Evolutionary conservation across 1,139 yeast species (phyloP), one percentile per base, ranked within the genome.

Genomic region (Kurtzmaniella natalensis): DNA sequence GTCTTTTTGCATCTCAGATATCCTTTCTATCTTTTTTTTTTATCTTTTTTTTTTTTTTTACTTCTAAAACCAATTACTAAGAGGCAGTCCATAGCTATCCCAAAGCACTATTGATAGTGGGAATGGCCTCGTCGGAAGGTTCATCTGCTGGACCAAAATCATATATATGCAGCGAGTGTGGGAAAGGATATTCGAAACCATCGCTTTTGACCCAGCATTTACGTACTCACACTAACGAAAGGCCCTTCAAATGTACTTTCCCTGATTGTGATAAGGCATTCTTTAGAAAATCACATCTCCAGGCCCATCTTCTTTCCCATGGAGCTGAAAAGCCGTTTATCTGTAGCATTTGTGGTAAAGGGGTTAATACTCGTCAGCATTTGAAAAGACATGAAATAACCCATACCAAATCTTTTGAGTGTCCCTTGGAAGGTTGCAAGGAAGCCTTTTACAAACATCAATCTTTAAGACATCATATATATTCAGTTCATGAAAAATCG

Each of bases 311-410:
- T 42, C 57, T 83, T 18, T 76, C 88, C 10, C 92, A 83, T 50
- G 50, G 61, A 15, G 64, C 61, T 23, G 63, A 73, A 5, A 85
- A 84, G 48, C 96, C 96, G 0, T 81, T 72, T 50, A 74, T 69
- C 36, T 92, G 99, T 50, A 59, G 78, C 0, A 58, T 70, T 1
- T 92, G 99, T 55, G 81, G 81, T 1, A 87, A 87, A 53, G 95
- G 96, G 2, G 83, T 86, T 37, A 82, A 81, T 41, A 75, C 95
- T 0, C 59, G 59, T 32, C 98, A 92, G 59, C 97, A 89, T 53
- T 63, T 88, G 42, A 76, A 74, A 44, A 70, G 96, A 37, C 99
- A 92, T 53, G 89, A 71, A 51, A 65, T 74, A 18, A 81, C 94
- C 9, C 96, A 88, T 55, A 75, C 78, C 4, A 80, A 80, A 44